A percentile compares a stretch with the other conserved stretches of the same genome.
Conservation (phyloP, 352 stramenopile species). For the Aphanomyces invadans region DNA sequence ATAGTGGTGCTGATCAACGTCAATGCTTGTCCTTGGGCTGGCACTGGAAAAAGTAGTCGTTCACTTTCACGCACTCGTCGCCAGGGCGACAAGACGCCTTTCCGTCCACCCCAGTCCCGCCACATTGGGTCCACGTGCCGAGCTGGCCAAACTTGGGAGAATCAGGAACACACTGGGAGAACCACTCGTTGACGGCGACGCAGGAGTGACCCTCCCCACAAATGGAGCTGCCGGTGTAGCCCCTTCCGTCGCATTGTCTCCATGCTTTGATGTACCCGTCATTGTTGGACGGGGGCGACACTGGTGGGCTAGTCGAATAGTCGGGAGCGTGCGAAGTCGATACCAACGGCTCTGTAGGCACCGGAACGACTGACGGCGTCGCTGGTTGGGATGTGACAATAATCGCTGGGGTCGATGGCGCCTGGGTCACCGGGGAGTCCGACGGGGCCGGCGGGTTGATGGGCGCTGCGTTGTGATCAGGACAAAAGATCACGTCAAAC, state of each 20-base stretch:
- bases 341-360: not conserved
- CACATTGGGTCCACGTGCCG: slow-evolving; percentile 21
- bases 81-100: slow-evolving; percentile 4
- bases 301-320: no score
- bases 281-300: not conserved
- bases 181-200: slow-evolving; percentile 22
- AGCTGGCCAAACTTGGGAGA: slow-evolving; percentile 18
- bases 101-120: not conserved
- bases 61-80: slow-evolving; percentile 9
- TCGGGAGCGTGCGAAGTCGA: not conserved
- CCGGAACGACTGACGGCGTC: not conserved
- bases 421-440: not conserved
- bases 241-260: slow-evolving; percentile 24
- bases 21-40: slow-evolving; percentile 1
- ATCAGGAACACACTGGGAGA: slow-evolving; percentile 20
- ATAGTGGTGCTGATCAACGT: no score
- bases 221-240: slow-evolving; percentile 4
- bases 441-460: not conserved
- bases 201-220: slow-evolving; percentile 15
- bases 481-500: slow-evolving; percentile 55
- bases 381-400: not conserved
- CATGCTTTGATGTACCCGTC: not conserved
- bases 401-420: not conserved
- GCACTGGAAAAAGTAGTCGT: slow-evolving; percentile 25
- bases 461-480: slow-evolving; percentile 13